Evolutionary conservation across 140 eudicot genomes (phyloP).

Genomic region (Flaveria floridana): DNA sequence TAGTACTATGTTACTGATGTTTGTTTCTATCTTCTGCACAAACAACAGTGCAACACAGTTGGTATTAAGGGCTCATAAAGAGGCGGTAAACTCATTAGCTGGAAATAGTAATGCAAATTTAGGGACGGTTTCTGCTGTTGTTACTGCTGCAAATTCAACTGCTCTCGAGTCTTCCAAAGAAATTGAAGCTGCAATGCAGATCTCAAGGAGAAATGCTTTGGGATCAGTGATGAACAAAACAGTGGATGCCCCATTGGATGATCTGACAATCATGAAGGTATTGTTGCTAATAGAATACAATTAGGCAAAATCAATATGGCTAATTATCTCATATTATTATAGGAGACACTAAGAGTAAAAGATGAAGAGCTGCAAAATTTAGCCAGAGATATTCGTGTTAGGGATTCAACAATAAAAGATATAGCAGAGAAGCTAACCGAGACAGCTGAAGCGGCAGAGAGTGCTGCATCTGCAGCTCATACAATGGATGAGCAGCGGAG

Average conservation of each 20-base stretch:
- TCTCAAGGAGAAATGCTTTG: slow-evolving; percentile 78
- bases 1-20: not conserved
- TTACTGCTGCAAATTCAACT: slow-evolving; percentile 91
- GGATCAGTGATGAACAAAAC: slow-evolving; percentile 64
- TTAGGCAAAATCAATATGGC: not conserved
- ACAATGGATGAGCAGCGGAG: slow-evolving; percentile 90
- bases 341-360: slow-evolving; percentile 90
- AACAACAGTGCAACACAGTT: slow-evolving; percentile 78
- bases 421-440: slow-evolving; percentile 86
- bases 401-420: slow-evolving; percentile 89
- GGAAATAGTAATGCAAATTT: slow-evolving; percentile 79
- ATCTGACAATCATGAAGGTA: slow-evolving; percentile 91
- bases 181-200: slow-evolving; percentile 90
- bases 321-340: slow-evolving; percentile 16
- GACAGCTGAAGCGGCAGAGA: slow-evolving; percentile 93
- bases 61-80: slow-evolving; percentile 95
- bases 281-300: not conserved
- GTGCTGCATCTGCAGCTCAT: slow-evolving; percentile 98
- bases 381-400: slow-evolving; percentile 83
- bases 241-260: slow-evolving; percentile 78
- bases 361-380: slow-evolving; percentile 94
- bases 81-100: slow-evolving; percentile 91
- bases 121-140: slow-evolving; percentile 93
- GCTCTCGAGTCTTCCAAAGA: slow-evolving; percentile 89
- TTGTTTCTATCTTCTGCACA: slow-evolving; percentile 3